These are phyloP conservation scores for Willaertia magna DNA, from an alignment of 208 protist species.

Conservation along the genomic window DNA sequence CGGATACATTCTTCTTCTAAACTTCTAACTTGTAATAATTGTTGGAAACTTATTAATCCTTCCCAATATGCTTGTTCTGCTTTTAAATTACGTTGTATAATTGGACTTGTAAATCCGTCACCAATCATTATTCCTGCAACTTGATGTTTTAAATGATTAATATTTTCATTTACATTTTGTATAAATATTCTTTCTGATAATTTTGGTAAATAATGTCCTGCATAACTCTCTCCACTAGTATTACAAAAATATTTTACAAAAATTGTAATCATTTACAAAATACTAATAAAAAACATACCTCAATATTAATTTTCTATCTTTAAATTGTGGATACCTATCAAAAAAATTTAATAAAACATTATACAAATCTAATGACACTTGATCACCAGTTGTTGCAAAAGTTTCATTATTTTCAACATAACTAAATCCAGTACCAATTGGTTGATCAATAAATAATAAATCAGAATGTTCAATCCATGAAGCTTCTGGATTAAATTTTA, in stretches of 20 bases:
- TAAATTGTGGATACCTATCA: conserved; percentile 16
- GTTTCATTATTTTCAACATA: conserved; percentile 15
- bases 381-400: conserved; percentile 24
- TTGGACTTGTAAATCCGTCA: neutral
- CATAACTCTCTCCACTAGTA: neutral
- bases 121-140: neutral
- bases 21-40: neutral
- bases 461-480: neutral
- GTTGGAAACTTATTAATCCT: neutral
- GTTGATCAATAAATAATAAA: conserved; percentile 9
- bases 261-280: no score
- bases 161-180: neutral
- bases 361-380: conserved; percentile 24
- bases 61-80: neutral
- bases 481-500: no score
- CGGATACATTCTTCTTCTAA: neutral
- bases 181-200: neutral
- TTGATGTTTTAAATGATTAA: neutral
- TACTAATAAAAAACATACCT: no score
- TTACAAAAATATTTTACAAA: neutral
- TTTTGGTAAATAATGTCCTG: conserved; percentile 9
- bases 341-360: conserved; percentile 28
- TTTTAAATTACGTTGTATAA: neutral
- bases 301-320: neutral
- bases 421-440: conserved; percentile 26